Conservation (phyloP, 441 rosid genomes). For the Corymbia citriodora region DNA sequence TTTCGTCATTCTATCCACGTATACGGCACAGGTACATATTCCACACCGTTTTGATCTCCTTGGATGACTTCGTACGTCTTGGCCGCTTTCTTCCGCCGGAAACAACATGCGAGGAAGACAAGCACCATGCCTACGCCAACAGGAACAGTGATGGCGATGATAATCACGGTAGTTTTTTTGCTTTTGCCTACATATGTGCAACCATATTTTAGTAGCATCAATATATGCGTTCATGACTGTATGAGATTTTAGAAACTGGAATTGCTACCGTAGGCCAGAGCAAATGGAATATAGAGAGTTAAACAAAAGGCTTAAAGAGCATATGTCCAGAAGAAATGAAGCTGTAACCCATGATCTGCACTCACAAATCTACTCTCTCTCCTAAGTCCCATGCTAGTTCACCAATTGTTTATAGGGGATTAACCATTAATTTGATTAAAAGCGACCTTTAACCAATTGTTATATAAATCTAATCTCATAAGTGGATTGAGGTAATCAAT, state of each 20-base stretch:
- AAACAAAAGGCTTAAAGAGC: neutral
- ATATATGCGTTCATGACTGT: neutral
- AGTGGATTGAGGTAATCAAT: neutral
- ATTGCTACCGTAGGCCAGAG: neutral
- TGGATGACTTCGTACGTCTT: neutral
- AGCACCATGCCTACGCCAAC: neutral
- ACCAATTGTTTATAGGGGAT: neutral
- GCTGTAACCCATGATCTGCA: neutral
- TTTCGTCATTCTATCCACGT: neutral
- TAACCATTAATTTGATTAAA: no score
- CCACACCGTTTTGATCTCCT: neutral
- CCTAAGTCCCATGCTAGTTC: neutral
- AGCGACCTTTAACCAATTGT: neutral
- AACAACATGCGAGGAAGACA: neutral
- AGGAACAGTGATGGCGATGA: neutral
- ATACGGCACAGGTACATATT: neutral
- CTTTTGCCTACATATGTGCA: neutral
- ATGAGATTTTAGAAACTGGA: neutral
- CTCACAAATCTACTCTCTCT: neutral
- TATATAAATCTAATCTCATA: neutral
- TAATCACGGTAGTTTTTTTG: neutral
- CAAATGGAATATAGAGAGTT: neutral
- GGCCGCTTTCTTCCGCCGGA: neutral
- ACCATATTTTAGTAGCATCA: neutral
- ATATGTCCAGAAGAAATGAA: neutral